These are phyloP conservation scores for Fagus crenata DNA, from an alignment of 306 rosid genomes.

Conservation along the genomic window DNA sequence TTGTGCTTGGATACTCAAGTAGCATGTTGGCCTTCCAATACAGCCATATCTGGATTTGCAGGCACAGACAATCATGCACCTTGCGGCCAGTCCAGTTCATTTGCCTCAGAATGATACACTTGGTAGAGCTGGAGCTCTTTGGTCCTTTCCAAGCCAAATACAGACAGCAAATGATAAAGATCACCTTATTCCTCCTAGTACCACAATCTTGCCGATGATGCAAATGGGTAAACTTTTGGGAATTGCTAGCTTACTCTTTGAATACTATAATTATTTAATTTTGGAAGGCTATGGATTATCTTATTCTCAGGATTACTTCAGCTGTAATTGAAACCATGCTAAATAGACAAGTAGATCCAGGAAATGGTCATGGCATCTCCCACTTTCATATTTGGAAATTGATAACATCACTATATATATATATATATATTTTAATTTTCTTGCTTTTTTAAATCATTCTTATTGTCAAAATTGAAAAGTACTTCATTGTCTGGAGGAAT, in stretches of 20 bases:
- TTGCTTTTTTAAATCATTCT: neutral
- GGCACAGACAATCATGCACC: slow-evolving; percentile 89
- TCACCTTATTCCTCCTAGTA: slow-evolving; percentile 43
- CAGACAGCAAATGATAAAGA: slow-evolving; percentile 53
- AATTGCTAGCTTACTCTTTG: slow-evolving; percentile 14
- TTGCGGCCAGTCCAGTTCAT: slow-evolving; percentile 72
- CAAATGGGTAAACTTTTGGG: slow-evolving; percentile 62
- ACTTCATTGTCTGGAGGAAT: slow-evolving; percentile 10
- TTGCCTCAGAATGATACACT: slow-evolving; percentile 47
- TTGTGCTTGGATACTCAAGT: slow-evolving; percentile 37
- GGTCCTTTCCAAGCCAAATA: slow-evolving; percentile 53
- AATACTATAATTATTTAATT: neutral
- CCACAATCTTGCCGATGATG: slow-evolving; percentile 48
- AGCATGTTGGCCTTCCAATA: slow-evolving; percentile 36
- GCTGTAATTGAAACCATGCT: slow-evolving; percentile 1
- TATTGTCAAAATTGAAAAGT: neutral
- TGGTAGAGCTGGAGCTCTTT: slow-evolving; percentile 48
- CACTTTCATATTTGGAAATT: neutral
- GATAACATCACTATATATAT: neutral
- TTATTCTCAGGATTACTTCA: slow-evolving; percentile 14
- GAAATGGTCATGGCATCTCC: slow-evolving; percentile 7
- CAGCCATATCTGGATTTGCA: slow-evolving; percentile 59
- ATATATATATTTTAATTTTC: neutral
- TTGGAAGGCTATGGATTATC: slow-evolving; percentile 11
- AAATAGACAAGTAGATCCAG: slow-evolving; percentile 21